Percentiles rank a stretch among this genome's conserved stretches.
Conservation (phyloP, 2,329 filamentous ascomycete species). For the Rachicladosporium sp. region DNA sequence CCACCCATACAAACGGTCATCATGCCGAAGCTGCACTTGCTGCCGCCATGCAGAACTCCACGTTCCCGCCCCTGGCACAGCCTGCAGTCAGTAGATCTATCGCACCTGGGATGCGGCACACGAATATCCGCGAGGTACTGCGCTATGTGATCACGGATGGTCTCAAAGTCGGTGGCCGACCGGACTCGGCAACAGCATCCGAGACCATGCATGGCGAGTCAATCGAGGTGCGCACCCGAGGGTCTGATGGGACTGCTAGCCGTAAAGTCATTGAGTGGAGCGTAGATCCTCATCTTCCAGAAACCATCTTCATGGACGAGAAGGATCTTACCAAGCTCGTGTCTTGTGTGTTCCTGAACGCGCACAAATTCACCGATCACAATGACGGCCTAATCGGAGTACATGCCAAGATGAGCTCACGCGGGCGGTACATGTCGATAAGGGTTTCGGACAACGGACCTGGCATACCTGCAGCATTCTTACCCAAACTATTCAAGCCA, state of each 20-base stretch:
- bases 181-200: constrained; percentile 38
- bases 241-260: constrained; percentile 31
- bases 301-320: constrained; percentile 47
- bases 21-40: background rate
- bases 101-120: constrained; percentile 35
- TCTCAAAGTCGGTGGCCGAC: constrained; percentile 39
- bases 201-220: constrained; percentile 36
- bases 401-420: constrained; percentile 36
- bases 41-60: background rate
- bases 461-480: constrained; percentile 54
- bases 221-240: constrained; percentile 36
- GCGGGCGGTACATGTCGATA: constrained; percentile 44
- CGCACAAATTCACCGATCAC: constrained; percentile 56
- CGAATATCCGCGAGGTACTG: constrained; percentile 36
- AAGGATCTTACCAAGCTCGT: constrained; percentile 52
- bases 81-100: constrained; percentile 19
- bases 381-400: constrained; percentile 46
- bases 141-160: constrained; percentile 42
- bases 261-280: constrained; percentile 39
- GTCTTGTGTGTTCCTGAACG: constrained; percentile 53
- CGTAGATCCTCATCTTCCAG: constrained; percentile 39
- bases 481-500: constrained; percentile 55
- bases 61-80: background rate
- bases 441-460: constrained; percentile 54
- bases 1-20: too few relatives aligned